Percentiles rank a stretch among this genome's conserved stretches.
These are phyloP conservation scores for Crucibulum cyathiforme DNA, from an alignment of 1,284 basidiomycete genomes.

Conservation along the genomic window DNA sequence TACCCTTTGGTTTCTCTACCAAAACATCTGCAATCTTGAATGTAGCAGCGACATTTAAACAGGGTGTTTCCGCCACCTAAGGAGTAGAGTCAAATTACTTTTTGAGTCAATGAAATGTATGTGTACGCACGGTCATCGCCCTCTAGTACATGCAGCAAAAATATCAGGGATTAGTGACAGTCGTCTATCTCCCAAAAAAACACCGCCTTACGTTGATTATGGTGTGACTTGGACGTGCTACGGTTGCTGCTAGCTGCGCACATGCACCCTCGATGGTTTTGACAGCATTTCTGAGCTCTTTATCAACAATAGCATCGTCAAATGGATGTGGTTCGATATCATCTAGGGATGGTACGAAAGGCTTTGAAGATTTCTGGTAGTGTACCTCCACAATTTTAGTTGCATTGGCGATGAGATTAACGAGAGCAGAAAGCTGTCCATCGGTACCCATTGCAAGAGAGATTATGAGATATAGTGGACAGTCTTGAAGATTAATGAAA, in stretches of 20 bases:
- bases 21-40: conserved; percentile 39
- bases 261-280: conserved; percentile 31
- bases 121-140: conserved; percentile 7
- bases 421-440: conserved; percentile 17
- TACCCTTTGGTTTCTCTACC: conserved; percentile 30
- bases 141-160: conserved; percentile 2
- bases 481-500: too few relatives aligned
- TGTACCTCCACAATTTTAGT: conserved; percentile 18
- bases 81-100: neutral
- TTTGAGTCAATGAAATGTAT: neutral
- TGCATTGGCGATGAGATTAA: conserved; percentile 20
- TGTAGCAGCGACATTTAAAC: conserved; percentile 28
- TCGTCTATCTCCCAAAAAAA: neutral
- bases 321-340: conserved; percentile 24
- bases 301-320: conserved; percentile 13
- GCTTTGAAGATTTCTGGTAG: conserved; percentile 13
- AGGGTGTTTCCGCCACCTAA: conserved; percentile 27
- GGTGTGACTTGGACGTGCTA: conserved; percentile 24
- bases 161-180: neutral
- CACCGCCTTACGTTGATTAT: conserved; percentile 24
- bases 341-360: conserved; percentile 26
- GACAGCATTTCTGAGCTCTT: conserved; percentile 20
- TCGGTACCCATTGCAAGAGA: too few relatives aligned
- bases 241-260: conserved; percentile 25
- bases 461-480: too few relatives aligned